Evolutionary conservation across 495 filamentous ascomycete genomes (phyloP), one percentile per base, ranked within the genome.

Genomic region (Xylaria intraflava): DNA sequence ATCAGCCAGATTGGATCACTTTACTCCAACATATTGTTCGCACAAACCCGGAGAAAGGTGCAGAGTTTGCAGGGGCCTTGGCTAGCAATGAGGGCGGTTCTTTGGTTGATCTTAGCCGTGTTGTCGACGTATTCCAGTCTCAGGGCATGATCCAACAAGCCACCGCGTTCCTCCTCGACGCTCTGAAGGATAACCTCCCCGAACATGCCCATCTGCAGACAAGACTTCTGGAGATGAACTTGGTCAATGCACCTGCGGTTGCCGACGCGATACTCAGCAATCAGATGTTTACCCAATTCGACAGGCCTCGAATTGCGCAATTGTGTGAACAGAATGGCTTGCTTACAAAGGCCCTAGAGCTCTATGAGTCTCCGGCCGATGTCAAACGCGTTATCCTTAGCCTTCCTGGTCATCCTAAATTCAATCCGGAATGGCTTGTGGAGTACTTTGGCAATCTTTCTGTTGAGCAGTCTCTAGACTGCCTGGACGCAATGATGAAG

Each of bases 91-190:
- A 92, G 65, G 78, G 80, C 29, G 90, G 93, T 22, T 80, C 89
- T 40, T 74, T 97, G 53, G 83, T 99, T 56, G 92, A 96, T 57
- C 81, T 99, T 54, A 90, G 95, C 62, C 90, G 93, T 24, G 89
- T 96, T 17, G 89, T 97, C 31, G 92, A 97, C 68, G 88, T 99
- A 39, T 99, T 99, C 82, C 82, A 94, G 65, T 89, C 92, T 20
- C 93, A 96, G 70, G 90, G 89, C 68, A 94, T 97, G 90, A 80
- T 96, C 43, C 93, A 97, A 69, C 89, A 95, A 65, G 93, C 92
- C 8, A 99, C 93, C 7, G 91, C 92, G 17, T 97, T 99, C 82
- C 74, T 99, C 30, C 79, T 99, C 22, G 94, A 97, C 68, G 91
- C 89, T 14, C 77, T 99, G 40, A 89, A 93, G 70, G 87, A 88